Evolutionary conservation across 164 flowering plant species (phyloP).

Genomic region (grape (Vitis vinifera)): DNA sequence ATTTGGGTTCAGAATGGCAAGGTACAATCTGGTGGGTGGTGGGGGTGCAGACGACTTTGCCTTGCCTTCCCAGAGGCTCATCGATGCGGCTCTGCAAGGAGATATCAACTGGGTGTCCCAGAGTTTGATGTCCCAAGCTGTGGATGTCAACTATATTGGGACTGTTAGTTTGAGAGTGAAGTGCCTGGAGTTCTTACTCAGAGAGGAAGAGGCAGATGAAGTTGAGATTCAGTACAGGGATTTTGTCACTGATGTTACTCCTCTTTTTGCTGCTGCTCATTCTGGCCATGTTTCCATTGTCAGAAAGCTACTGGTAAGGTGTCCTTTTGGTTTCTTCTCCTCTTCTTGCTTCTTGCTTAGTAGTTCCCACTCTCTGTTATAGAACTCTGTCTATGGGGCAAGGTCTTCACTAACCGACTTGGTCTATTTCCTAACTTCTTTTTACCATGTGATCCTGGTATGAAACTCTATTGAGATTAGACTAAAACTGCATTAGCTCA

Average conservation of each 20-base stretch:
- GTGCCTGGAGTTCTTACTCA: slow-evolving; percentile 10
- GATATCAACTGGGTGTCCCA: slow-evolving; percentile 12
- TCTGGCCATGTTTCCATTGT: slow-evolving; percentile 17
- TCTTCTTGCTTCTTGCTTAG: not conserved
- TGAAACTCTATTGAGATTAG: no score
- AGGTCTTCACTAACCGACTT: no score
- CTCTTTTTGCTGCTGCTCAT: slow-evolving; percentile 27
- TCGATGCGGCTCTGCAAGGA: slow-evolving; percentile 23
- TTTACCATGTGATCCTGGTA: no score
- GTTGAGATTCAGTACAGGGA: slow-evolving; percentile 19
- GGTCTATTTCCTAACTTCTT: no score
- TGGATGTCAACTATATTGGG: slow-evolving; percentile 26
- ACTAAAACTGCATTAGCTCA: no score
- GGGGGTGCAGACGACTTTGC: slow-evolving; percentile 9
- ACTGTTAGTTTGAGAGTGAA: slow-evolving; percentile 24
- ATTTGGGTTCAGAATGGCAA: slow-evolving; percentile 5
- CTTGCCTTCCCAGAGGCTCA: slow-evolving; percentile 18
- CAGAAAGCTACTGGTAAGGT: slow-evolving; percentile 22
- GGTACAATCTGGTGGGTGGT: not conserved
- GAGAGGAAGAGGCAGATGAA: slow-evolving; percentile 23
- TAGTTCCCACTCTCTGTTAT: no score
- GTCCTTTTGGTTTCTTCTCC: not conserved
- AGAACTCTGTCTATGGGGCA: no score
- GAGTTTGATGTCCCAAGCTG: slow-evolving; percentile 9
- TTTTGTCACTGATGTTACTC: slow-evolving; percentile 28